Percentiles rank a stretch among this genome's conserved stretches.
phyloP scores from a whole-genome alignment of 305 asterid species.

The Fraxinus velutina region DNA sequence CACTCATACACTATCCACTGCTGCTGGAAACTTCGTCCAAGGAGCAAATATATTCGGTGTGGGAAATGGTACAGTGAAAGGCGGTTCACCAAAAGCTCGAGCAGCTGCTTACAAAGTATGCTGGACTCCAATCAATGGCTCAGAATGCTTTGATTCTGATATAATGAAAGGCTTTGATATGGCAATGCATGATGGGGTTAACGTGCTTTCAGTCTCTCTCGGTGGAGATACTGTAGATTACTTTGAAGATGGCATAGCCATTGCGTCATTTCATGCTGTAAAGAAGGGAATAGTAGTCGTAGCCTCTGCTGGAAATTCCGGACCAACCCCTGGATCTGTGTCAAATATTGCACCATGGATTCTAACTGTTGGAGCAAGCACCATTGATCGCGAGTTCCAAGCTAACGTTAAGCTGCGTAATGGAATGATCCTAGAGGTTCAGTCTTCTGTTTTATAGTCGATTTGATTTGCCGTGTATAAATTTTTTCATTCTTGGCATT shows the following conservation, averaged over 20 bases:
- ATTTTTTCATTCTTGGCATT: neutral
- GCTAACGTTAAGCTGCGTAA: slow-evolving; percentile 13
- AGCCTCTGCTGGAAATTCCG: slow-evolving; percentile 25
- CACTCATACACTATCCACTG: slow-evolving; percentile 23
- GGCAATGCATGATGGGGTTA: slow-evolving; percentile 35
- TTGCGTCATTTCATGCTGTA: slow-evolving; percentile 28
- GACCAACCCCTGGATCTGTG: slow-evolving; percentile 20
- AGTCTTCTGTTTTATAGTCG: neutral
- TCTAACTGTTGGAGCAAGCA: slow-evolving; percentile 28
- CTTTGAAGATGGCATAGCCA: slow-evolving; percentile 14
- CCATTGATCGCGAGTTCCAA: slow-evolving; percentile 19
- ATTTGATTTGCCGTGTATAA: neutral
- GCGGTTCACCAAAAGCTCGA: slow-evolving; percentile 24
- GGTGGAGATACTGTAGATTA: slow-evolving; percentile 7
- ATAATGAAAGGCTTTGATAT: slow-evolving; percentile 27
- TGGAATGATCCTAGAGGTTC: slow-evolving; percentile 22
- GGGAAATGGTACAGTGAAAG: slow-evolving; percentile 15
- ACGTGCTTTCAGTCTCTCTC: slow-evolving; percentile 25
- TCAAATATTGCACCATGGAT: slow-evolving; percentile 25
- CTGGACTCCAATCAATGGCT: slow-evolving; percentile 12
- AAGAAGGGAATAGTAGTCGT: slow-evolving; percentile 24
- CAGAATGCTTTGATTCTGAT: slow-evolving; percentile 23
- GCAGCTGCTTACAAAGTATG: slow-evolving; percentile 24
- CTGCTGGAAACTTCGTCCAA: slow-evolving; percentile 16
- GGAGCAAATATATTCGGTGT: slow-evolving; percentile 15